phyloP scores from a whole-genome alignment of 805 yeast species.

The Lachancea mirantina region DNA sequence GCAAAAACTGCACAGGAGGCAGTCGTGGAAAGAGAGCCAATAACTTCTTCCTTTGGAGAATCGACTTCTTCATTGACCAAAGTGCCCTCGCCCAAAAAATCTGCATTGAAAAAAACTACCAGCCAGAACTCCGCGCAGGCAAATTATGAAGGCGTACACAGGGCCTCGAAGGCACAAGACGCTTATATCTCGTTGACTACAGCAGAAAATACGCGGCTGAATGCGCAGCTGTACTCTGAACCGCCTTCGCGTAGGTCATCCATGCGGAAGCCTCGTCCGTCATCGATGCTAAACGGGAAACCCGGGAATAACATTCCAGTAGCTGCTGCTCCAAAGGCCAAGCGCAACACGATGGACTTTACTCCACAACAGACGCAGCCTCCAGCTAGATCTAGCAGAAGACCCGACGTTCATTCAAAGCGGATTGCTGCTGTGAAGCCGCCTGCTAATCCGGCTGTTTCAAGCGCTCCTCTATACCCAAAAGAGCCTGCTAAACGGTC shows the following conservation, averaged over 20 bases:
- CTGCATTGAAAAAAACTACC: constrained; percentile 34
- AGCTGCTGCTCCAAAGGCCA: constrained; percentile 7
- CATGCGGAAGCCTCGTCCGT: constrained; percentile 18
- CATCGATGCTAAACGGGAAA: constrained; percentile 14
- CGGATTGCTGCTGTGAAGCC: constrained; percentile 15
- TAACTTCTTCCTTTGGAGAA: not conserved
- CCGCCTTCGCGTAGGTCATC: constrained; percentile 9
- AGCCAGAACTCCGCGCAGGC: constrained; percentile 16
- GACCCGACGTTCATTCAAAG: constrained; percentile 31
- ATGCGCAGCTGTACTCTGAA: constrained; percentile 50
- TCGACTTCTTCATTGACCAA: constrained; percentile 7
- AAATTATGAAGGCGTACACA: constrained; percentile 9
- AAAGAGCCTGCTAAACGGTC: constrained; percentile 40
- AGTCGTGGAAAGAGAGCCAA: not conserved
- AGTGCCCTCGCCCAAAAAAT: constrained; percentile 36
- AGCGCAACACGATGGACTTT: constrained; percentile 3
- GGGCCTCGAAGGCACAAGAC: constrained; percentile 43
- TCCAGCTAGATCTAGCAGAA: constrained; percentile 7
- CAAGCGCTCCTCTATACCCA: constrained; percentile 28
- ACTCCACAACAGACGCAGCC: constrained; percentile 5
- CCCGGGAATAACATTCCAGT: too few species aligned
- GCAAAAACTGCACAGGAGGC: not conserved
- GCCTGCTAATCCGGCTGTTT: constrained; percentile 10
- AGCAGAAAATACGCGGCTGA: constrained; percentile 70
- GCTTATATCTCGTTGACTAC: constrained; percentile 66